Conservation (phyloP, 352 stramenopile species). For the Globisporangium cystogenes region DNA sequence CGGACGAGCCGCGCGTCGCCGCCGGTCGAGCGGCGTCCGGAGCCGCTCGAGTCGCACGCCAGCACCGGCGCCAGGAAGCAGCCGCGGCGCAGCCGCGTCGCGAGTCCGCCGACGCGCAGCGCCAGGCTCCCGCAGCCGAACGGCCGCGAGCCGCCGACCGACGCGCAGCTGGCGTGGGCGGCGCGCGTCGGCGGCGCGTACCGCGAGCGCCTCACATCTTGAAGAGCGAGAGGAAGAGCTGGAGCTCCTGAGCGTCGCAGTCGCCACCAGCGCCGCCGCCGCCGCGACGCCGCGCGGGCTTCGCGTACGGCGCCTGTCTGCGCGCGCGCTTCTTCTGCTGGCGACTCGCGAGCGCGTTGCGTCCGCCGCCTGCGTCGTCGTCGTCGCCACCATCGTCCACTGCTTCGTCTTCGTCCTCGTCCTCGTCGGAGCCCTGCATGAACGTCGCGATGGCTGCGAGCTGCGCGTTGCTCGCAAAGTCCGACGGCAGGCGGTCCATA, state of each 20-base stretch:
- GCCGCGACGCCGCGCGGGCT: background rate
- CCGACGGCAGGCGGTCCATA: conserved; percentile 54
- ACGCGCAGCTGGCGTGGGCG: conserved; percentile 52
- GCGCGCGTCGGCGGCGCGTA: conserved; percentile 54
- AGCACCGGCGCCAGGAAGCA: background rate
- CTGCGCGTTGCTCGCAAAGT: conserved; percentile 63
- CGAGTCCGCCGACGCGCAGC: too few relatives aligned
- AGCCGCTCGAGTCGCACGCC: background rate
- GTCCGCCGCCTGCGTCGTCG: too few relatives aligned
- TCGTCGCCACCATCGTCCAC: conserved; percentile 1
- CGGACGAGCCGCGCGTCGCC: conserved; percentile 8
- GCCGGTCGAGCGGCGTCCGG: background rate
- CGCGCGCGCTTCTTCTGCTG: conserved; percentile 3
- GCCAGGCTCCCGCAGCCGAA: conserved; percentile 9
- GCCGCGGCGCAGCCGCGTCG: too few relatives aligned
- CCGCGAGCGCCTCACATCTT: conserved; percentile 20
- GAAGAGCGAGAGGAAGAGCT: conserved; percentile 55
- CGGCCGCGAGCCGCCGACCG: conserved; percentile 13
- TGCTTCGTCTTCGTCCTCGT: conserved; percentile 21
- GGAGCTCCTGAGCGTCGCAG: conserved; percentile 37
- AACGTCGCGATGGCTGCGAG: conserved; percentile 72
- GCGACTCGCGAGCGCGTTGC: background rate
- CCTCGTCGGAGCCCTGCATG: conserved; percentile 56
- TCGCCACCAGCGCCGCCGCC: background rate
- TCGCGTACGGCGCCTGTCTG: conserved; percentile 23